Base-by-base conservation (phyloP, 352 stramenopile species). In the Phytophthora uliginosa region DNA sequence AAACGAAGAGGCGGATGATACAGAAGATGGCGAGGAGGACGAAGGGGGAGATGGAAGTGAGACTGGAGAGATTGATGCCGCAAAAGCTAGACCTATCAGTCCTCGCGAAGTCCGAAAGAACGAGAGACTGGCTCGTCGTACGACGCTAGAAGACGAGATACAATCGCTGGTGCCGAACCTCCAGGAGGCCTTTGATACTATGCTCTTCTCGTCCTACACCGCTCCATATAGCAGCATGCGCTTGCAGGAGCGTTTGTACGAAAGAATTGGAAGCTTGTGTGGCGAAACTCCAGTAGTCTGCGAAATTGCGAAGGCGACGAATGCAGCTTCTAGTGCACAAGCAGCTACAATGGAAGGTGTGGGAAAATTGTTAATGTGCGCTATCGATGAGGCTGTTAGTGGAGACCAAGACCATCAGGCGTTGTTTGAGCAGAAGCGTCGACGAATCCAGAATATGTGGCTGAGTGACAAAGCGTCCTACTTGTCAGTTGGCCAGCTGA, bases 221-320 rank as follows among this genome's bases (percentile, higher is more conserved):
- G 68, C 79, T 12, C 81, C 83, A 13, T 87, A 90, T 60, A 72
- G 48, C 31, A 69, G 57, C 18, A 53, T 28, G 2, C 47, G 71
- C 42, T 67, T 90, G 3, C 55, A 71, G 18, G 56, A 66, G 17
- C 67, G 67, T 17, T 42, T 89, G 13, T 28, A 73, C 5, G 64
- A 79, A 42, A 61, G 66, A 15, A 67, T 90, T 15, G 66, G 60
- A 18, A 62, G 54, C 12, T 58, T 88, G 36, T 81, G 63, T 34
- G 80, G 79, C 18, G 83, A 90, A 71, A 67, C 77, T 2, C 81
- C 83, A 2, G 66, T 89, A 22, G 70, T 89, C 18, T 77, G 71
- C 17, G 78, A 79, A 8, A 90, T 86, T 31, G 61, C 53, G 1
- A 66, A 73, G 24, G 15, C 36, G 20, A 62, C 24, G 31, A 57